A percentile compares a stretch with the other conserved stretches of the same genome.
Conservation (phyloP, 495 filamentous ascomycete genomes). For the Aspergillus haitiensis region DNA sequence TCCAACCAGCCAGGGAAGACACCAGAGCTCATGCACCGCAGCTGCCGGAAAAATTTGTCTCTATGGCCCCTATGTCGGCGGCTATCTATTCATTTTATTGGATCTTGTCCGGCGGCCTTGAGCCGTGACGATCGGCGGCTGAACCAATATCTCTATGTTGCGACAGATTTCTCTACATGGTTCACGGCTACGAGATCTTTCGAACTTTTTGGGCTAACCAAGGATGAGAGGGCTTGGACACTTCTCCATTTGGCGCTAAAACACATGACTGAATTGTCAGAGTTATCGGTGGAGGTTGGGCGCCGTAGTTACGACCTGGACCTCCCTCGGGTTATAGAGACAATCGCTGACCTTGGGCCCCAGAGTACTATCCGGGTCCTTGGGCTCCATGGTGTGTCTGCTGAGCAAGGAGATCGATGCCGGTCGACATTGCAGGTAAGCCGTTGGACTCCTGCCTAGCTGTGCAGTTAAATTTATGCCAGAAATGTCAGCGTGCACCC, state of each 20-base stretch:
- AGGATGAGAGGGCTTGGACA: neutral
- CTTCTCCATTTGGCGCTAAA: neutral
- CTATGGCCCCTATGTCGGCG: constrained; percentile 6
- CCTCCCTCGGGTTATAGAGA: neutral
- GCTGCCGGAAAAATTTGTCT: neutral
- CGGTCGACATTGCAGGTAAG: neutral
- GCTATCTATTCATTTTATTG: neutral
- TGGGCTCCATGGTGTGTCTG: constrained; percentile 2
- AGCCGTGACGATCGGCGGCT: neutral
- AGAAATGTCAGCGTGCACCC: neutral
- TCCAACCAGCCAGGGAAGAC: neutral
- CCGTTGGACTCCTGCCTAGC: neutral
- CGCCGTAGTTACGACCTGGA: neutral
- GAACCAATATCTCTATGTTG: neutral
- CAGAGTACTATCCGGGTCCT: neutral
- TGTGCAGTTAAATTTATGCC: too few relatives aligned
- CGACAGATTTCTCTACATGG: constrained; percentile 2
- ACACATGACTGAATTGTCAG: neutral
- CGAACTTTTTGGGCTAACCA: neutral
- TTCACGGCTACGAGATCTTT: neutral
- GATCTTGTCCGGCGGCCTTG: too few relatives aligned
- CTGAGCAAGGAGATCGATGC: neutral
- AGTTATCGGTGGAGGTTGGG: neutral
- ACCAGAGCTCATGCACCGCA: constrained; percentile 2
- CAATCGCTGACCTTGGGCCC: neutral